Conservation (phyloP, 495 filamentous ascomycete species). For the Talaromyces adpressus region DNA sequence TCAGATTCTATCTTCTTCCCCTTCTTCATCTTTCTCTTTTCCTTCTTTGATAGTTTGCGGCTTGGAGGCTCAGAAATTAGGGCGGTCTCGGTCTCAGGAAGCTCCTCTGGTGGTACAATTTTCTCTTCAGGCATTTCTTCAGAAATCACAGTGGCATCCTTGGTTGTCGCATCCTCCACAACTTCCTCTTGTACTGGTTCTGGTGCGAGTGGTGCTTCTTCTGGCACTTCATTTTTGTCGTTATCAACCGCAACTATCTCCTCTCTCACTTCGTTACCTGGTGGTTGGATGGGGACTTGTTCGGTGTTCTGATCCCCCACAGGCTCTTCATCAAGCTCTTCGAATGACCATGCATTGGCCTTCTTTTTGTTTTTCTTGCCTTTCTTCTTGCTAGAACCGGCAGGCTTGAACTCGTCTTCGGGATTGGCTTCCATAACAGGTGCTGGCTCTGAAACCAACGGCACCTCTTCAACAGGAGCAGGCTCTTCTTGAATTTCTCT, state of each 20-base stretch:
- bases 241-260: slow-evolving; percentile 15
- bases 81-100: not conserved
- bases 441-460: not conserved
- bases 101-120: not conserved
- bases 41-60: slow-evolving; percentile 32
- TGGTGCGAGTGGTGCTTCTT: not conserved
- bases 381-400: slow-evolving; percentile 12
- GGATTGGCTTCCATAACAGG: not conserved
- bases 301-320: slow-evolving; percentile 14
- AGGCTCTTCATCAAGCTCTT: slow-evolving; percentile 13
- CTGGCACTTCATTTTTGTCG: slow-evolving; percentile 17
- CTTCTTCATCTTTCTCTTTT: slow-evolving; percentile 37
- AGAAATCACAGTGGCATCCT: not conserved
- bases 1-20: slow-evolving; percentile 5
- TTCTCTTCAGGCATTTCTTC: not conserved
- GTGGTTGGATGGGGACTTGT: not conserved
- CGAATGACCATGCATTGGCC: slow-evolving; percentile 13
- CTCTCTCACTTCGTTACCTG: slow-evolving; percentile 21
- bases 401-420: slow-evolving; percentile 1
- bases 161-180: not conserved
- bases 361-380: slow-evolving; percentile 15
- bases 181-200: not conserved
- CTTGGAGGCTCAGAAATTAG: slow-evolving; percentile 6
- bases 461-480: not conserved
- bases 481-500: not conserved